Percentiles rank a stretch among this genome's conserved stretches.
Conservation (phyloP, 495 filamentous ascomycete genomes). For the Bombardia bombarda region DNA sequence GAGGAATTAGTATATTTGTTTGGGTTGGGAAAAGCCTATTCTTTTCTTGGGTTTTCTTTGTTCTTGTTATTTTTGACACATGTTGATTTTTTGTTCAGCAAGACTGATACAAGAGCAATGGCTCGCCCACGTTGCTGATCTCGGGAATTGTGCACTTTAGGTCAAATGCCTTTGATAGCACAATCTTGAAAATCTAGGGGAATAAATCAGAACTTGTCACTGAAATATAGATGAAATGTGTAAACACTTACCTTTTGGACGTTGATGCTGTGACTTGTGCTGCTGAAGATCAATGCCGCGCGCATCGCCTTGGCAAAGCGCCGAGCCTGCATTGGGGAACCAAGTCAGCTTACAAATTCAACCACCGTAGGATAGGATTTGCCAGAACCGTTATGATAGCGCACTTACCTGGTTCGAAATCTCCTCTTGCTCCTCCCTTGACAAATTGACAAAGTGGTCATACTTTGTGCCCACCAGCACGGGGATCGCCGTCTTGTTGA, state of each 20-base stretch:
- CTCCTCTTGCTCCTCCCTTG: constrained; percentile 93
- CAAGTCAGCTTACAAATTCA: background rate
- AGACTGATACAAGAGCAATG: constrained; percentile 86
- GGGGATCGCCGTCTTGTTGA: constrained; percentile 98
- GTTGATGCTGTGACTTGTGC: constrained; percentile 97
- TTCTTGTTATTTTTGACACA: too few relatives aligned
- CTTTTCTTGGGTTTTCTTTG: too few relatives aligned
- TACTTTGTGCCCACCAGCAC: constrained; percentile 97
- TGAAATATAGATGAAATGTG: too few relatives aligned
- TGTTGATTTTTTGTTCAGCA: constrained; percentile 45
- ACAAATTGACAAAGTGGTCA: constrained; percentile 98
- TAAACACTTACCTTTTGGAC: constrained; percentile 93
- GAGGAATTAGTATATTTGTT: too few relatives aligned
- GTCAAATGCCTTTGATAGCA: constrained; percentile 96
- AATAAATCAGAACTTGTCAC: too few relatives aligned
- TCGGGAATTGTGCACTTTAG: constrained; percentile 98
- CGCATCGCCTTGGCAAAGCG: constrained; percentile 98
- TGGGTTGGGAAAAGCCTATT: too few relatives aligned
- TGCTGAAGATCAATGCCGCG: constrained; percentile 93
- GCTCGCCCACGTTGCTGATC: constrained; percentile 95
- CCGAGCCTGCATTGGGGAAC: constrained; percentile 54
- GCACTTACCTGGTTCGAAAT: constrained; percentile 77
- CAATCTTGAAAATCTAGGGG: constrained; percentile 99
- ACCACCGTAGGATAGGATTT: background rate
- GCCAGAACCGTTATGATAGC: background rate